These are phyloP conservation scores for Globisporangium ultimum DNA, from an alignment of 352 stramenopile species.

Conservation along the genomic window DNA sequence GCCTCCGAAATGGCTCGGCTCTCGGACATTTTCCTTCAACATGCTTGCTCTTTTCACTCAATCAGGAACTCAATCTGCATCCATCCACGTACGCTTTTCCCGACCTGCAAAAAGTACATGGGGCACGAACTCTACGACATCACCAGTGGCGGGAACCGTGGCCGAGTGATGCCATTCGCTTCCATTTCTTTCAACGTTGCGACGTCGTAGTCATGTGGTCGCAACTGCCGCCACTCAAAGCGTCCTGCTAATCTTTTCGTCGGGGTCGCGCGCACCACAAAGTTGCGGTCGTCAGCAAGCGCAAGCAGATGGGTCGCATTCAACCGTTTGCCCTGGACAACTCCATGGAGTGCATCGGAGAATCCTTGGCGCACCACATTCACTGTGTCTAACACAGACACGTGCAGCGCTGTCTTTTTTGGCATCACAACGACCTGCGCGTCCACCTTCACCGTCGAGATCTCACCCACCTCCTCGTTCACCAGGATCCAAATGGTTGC, in stretches of 20 bases:
- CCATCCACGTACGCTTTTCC: no score
- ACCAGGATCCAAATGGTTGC: constrained; percentile 72
- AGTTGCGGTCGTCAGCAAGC: constrained; percentile 42
- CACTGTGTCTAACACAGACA: constrained; percentile 34
- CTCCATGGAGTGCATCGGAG: constrained; percentile 50
- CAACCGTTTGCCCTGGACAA: constrained; percentile 17
- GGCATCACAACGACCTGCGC: constrained; percentile 47
- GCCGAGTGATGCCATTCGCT: constrained; percentile 21
- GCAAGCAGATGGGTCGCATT: constrained; percentile 33
- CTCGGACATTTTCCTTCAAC: no score
- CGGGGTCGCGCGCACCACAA: constrained; percentile 40
- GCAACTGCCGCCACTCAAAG: constrained; percentile 52
- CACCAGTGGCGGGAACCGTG: constrained; percentile 24
- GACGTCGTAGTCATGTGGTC: constrained; percentile 28
- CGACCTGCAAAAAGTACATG: no score
- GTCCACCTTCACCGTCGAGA: constrained; percentile 63
- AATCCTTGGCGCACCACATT: constrained; percentile 54
- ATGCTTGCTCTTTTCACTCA: no score
- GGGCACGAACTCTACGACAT: no score
- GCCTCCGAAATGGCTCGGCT: no score
- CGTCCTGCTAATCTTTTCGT: constrained; percentile 16
- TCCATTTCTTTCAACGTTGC: constrained; percentile 15
- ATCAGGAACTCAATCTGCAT: no score
- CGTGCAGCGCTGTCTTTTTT: constrained; percentile 35
- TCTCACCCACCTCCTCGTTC: constrained; percentile 39